Percentiles rank a stretch among this genome's conserved stretches.
phyloP scores from a whole-genome alignment of 2,329 filamentous ascomycete species.

The Paracoccidioides lutzii region DNA sequence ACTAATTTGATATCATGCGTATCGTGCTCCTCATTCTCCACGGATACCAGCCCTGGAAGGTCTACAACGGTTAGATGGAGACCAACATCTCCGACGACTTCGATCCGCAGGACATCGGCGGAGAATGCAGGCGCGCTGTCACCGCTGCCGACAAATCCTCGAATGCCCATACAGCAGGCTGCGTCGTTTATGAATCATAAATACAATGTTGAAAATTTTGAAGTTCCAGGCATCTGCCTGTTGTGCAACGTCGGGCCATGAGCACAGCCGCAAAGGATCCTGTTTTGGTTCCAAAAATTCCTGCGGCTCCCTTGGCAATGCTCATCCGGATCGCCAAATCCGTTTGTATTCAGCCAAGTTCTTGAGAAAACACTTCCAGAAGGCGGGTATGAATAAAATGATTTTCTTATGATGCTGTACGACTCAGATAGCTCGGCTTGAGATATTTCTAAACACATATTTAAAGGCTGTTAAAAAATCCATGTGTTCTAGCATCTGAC shows the following conservation, averaged over 20 bases:
- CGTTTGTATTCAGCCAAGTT: not conserved
- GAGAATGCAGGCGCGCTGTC: slow-evolving; percentile 4
- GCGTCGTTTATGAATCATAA: slow-evolving; percentile 5
- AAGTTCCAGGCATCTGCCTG: too few relatives aligned
- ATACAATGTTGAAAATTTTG: too few relatives aligned
- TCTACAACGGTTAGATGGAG: slow-evolving; percentile 34
- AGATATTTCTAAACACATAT: too few relatives aligned
- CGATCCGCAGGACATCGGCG: slow-evolving; percentile 29
- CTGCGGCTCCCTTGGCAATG: too few relatives aligned
- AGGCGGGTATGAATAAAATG: not conserved
- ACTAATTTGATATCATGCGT: slow-evolving; percentile 28
- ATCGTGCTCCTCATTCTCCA: slow-evolving; percentile 22
- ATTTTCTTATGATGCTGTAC: too few relatives aligned
- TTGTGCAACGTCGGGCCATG: too few relatives aligned
- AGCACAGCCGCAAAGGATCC: not conserved
- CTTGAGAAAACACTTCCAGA: not conserved
- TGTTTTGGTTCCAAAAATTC: too few relatives aligned
- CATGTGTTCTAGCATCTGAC: too few relatives aligned
- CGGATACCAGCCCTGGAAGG: slow-evolving; percentile 34
- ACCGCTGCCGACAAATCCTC: not conserved
- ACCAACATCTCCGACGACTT: slow-evolving; percentile 30
- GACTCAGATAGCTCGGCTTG: too few relatives aligned
- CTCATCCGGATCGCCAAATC: not conserved
- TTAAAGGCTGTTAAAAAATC: too few relatives aligned
- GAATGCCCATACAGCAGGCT: slow-evolving; percentile 1